These are phyloP conservation scores for Apiospora marii DNA, from an alignment of 2,329 filamentous ascomycete species.

Conservation along the genomic window DNA sequence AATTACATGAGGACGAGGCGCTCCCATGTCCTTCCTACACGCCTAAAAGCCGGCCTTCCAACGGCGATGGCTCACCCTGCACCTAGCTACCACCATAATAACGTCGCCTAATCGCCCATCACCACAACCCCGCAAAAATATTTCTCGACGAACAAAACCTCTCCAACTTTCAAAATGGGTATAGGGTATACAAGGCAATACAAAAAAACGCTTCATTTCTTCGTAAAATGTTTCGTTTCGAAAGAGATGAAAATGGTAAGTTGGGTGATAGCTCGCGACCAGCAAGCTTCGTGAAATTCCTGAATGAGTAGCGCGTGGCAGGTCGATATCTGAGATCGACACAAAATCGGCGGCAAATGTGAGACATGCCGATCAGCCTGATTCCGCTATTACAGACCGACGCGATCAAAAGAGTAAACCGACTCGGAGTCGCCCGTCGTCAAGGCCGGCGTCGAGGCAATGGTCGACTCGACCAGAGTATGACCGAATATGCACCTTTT, in stretches of 20 bases:
- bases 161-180: neutral
- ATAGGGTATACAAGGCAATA: constrained; percentile 4
- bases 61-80: neutral
- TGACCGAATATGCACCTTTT: constrained; percentile 24
- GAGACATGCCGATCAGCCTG: neutral
- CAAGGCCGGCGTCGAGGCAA: constrained; percentile 28
- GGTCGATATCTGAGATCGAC: neutral
- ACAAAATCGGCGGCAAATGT: neutral
- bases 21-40: neutral
- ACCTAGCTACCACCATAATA: neutral
- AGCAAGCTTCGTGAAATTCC: neutral
- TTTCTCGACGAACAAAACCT: neutral
- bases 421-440: constrained; percentile 37
- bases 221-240: neutral
- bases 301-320: neutral
- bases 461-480: constrained; percentile 27
- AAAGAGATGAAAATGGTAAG: neutral
- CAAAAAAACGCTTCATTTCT: neutral
- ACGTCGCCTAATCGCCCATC: neutral
- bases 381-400: neutral
- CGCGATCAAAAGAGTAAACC: constrained; percentile 32
- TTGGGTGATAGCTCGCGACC: neutral
- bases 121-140: neutral
- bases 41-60: neutral
- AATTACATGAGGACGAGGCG: neutral